These are phyloP conservation scores for Auxenochlorella pyrenoidosa DNA, from an alignment of 139 green algal genomes.

Conservation along the genomic window DNA sequence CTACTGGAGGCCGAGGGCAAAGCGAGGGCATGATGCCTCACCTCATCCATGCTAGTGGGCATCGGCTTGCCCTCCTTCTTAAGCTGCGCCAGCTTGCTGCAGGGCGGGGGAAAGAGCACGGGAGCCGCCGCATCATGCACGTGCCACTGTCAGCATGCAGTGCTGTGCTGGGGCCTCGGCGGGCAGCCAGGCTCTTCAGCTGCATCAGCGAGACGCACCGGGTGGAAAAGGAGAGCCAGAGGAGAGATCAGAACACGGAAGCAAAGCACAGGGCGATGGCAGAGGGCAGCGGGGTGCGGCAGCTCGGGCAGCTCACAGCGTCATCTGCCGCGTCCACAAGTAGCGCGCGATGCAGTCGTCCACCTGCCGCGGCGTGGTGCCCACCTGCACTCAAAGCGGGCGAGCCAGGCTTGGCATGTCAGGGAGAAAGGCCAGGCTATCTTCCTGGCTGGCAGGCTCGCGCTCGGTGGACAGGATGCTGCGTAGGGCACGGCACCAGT, in stretches of 20 bases:
- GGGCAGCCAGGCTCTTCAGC: no score
- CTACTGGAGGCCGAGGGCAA: no score
- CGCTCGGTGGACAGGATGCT: no score
- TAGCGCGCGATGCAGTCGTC: slow-evolving; percentile 51
- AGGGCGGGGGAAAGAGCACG: background rate
- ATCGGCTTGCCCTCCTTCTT: slow-evolving; percentile 32
- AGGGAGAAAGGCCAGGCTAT: no score
- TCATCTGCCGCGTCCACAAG: slow-evolving; percentile 46
- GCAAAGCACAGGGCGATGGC: background rate
- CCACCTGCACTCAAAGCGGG: background rate
- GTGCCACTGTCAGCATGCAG: background rate
- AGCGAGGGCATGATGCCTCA: no score
- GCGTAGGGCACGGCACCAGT: background rate
- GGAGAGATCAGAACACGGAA: no score
- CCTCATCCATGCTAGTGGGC: slow-evolving; percentile 25
- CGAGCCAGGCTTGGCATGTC: no score
- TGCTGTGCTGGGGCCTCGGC: no score
- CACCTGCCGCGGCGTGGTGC: slow-evolving; percentile 8
- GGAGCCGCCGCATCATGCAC: background rate
- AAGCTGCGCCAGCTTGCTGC: slow-evolving; percentile 12
- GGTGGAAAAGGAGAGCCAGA: no score
- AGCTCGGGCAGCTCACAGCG: no score
- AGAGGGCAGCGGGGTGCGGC: no score
- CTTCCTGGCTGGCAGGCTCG: background rate
- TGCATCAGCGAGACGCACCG: no score